Evolutionary conservation across 225 moss, liverwort and hornwort species (phyloP), one percentile per base, ranked within the genome.

Genomic region (Asterella californica): DNA sequence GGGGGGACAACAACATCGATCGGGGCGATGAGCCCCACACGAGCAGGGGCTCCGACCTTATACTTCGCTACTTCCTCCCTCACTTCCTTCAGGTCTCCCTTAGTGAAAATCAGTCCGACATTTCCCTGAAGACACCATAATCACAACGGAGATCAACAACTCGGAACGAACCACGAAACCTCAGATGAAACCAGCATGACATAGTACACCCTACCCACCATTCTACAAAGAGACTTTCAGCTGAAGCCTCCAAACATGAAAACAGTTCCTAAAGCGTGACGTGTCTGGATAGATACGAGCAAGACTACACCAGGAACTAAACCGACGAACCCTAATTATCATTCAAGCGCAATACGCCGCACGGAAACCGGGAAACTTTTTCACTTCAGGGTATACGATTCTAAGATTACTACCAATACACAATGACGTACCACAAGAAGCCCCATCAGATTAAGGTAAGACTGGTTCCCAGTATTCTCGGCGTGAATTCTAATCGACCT

Each of bases 1-100:
- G 97, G 97, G 1, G 94, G 97, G 0, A 97, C 97, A 4, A 97
- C 94, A 32, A 96, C 96, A 60, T 97, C 97, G 15, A 97, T 89
- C 12, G 94, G 94, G 25, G 94, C 97, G 0, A 97, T 89, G 2
- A 97, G 82, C 27, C 96, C 96, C 69, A 97, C 97, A 79, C 97
- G 94, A 6, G 97, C 97, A n/a, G 97, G 97, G 0, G 94, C 97
- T 79, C 97, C 97, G 33, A 89, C 89, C 83, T 94, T 93, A 83
- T 97, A 97, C 88, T 97, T 97, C 0, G 37, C 68, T 0, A 97
- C 88, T 75, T 97, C 94, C 78, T 97, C 97, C 21, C 91, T 85
- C 0, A 97, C 97, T 74, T 97, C 97, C 85, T 97, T 97, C 50
- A 97, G 83, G 55, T 97, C 94, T 38, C 94, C 94, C 82, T 94